Conservation (phyloP, 2,329 filamentous ascomycete species). For the Trichoderma semiorbis region DNA sequence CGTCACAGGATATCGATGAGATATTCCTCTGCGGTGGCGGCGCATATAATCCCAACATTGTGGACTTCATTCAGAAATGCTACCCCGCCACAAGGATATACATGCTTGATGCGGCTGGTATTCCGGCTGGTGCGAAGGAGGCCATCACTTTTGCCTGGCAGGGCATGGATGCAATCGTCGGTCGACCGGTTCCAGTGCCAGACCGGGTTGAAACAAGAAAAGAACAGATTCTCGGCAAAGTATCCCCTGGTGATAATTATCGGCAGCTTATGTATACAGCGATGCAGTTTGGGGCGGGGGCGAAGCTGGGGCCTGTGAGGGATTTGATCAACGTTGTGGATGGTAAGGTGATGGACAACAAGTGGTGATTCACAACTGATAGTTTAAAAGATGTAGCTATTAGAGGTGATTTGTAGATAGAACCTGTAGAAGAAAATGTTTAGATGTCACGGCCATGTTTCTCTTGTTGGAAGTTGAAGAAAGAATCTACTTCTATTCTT, state of each 20-base stretch:
- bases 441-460: neutral
- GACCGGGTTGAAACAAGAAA: conserved; percentile 48
- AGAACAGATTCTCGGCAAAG: conserved; percentile 52
- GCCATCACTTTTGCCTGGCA: conserved; percentile 52
- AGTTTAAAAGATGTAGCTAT: neutral
- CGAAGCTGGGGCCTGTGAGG: conserved; percentile 44
- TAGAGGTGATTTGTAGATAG: neutral
- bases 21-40: conserved; percentile 60
- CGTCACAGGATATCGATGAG: conserved; percentile 37
- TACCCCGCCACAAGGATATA: conserved; percentile 47
- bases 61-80: conserved; percentile 46
- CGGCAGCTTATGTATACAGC: conserved; percentile 50
- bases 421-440: neutral
- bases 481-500: neutral
- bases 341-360: conserved; percentile 47
- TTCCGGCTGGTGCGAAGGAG: conserved; percentile 53
- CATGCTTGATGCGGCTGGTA: conserved; percentile 50
- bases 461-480: neutral
- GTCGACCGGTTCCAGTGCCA: conserved; percentile 52
- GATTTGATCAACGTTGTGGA: conserved; percentile 49
- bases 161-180: conserved; percentile 56
- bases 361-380: conserved; percentile 20
- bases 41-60: conserved; percentile 56
- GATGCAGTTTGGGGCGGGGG: conserved; percentile 46
- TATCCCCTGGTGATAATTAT: conserved; percentile 54